Evolutionary conservation across 768 basidiomycete genomes (phyloP).

Genomic region (Collybia sp.): DNA sequence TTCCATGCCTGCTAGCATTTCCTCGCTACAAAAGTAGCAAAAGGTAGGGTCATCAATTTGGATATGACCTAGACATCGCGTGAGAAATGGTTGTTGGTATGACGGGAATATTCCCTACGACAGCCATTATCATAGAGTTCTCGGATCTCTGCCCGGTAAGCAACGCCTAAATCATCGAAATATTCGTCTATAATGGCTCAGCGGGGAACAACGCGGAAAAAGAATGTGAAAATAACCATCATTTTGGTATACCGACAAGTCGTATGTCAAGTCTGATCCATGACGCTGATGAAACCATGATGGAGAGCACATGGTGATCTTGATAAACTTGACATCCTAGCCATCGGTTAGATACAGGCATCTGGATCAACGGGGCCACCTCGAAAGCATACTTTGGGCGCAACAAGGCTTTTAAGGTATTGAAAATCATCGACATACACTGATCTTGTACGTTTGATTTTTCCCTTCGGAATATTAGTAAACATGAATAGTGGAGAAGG

Average conservation of each 20-base stretch:
- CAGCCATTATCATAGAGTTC: slow-evolving; percentile 46
- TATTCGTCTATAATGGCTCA: slow-evolving; percentile 34
- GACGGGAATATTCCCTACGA: slow-evolving; percentile 26
- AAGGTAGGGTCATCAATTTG: slow-evolving; percentile 52
- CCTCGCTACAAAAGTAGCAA: slow-evolving; percentile 65
- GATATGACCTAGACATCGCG: slow-evolving; percentile 36
- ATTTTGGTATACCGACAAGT: slow-evolving; percentile 51
- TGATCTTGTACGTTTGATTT: slow-evolving; percentile 55
- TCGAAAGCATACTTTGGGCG: slow-evolving; percentile 38
- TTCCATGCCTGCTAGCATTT: slow-evolving; percentile 48
- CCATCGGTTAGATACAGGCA: slow-evolving; percentile 5
- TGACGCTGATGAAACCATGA: slow-evolving; percentile 71
- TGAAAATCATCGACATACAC: slow-evolving; percentile 65
- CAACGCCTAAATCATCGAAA: slow-evolving; percentile 42
- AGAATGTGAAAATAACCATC: slow-evolving; percentile 35
- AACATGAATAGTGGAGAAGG: not conserved
- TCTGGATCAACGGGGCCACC: not conserved
- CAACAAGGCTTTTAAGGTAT: slow-evolving; percentile 50
- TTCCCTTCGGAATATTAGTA: slow-evolving; percentile 36
- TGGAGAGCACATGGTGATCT: slow-evolving; percentile 68
- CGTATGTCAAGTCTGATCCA: slow-evolving; percentile 53
- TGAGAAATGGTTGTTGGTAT: not conserved
- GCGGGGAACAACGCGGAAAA: not conserved
- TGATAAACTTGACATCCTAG: slow-evolving; percentile 62
- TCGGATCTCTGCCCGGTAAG: slow-evolving; percentile 43